Conservation (phyloP, 2,329 filamentous ascomycete species). For the Aspergillus fumigatiaffinis region DNA sequence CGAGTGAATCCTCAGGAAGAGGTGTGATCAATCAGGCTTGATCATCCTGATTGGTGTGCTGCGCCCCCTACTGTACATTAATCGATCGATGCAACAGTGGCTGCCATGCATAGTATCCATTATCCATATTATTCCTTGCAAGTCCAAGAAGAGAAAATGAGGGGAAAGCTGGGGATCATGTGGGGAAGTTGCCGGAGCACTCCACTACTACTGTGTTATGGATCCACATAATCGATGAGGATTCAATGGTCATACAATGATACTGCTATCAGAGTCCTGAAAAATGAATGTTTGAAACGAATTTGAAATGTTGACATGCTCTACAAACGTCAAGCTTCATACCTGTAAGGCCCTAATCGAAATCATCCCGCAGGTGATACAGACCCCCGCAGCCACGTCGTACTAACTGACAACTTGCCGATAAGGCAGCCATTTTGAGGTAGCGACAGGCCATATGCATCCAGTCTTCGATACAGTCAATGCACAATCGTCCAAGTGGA, state of each 20-base stretch:
- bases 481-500: too few relatives aligned
- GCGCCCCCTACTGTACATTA: background rate
- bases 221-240: too few relatives aligned
- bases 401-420: background rate
- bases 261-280: too few relatives aligned
- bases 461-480: too few relatives aligned
- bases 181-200: background rate
- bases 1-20: background rate
- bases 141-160: background rate
- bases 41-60: background rate
- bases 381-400: too few relatives aligned
- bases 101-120: background rate
- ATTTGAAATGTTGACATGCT: background rate
- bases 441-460: background rate
- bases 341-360: background rate
- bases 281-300: background rate
- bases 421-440: background rate
- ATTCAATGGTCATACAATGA: too few relatives aligned
- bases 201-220: background rate
- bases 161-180: background rate
- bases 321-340: too few relatives aligned
- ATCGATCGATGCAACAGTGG: background rate
- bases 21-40: background rate
- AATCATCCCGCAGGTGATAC: too few relatives aligned
- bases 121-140: too few relatives aligned